Evolutionary conservation across 140 eudicot species (phyloP).

Genomic region (Oenanthe javanica): DNA sequence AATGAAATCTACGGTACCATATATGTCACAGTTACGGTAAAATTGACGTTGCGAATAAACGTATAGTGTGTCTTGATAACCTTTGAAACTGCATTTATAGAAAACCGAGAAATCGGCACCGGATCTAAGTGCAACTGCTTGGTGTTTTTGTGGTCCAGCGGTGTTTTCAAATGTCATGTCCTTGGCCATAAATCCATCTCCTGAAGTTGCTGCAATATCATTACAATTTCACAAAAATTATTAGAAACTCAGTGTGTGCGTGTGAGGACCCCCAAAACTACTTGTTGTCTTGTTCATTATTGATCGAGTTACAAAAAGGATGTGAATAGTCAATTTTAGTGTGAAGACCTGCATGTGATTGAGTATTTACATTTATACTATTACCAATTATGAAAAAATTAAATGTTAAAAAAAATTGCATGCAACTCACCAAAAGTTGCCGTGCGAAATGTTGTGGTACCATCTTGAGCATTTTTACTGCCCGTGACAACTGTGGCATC

Average conservation of each 20-base stretch:
- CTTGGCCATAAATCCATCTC: constrained; percentile 40
- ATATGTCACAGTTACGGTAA: constrained; percentile 44
- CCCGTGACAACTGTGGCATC: constrained; percentile 48
- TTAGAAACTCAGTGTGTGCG: too few relatives aligned
- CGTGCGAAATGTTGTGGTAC: constrained; percentile 57
- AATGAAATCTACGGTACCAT: constrained; percentile 57
- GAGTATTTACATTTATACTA: neutral
- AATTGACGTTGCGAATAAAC: constrained; percentile 51
- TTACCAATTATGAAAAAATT: neutral
- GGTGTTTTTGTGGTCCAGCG: constrained; percentile 63
- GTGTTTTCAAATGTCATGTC: constrained; percentile 63
- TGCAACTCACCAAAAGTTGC: constrained; percentile 66
- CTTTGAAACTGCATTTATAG: constrained; percentile 45
- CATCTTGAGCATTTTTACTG: constrained; percentile 38
- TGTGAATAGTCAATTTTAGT: too few relatives aligned
- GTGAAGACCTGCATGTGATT: neutral
- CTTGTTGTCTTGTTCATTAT: too few relatives aligned
- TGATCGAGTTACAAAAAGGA: too few relatives aligned
- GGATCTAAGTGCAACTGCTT: constrained; percentile 58
- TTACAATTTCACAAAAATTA: too few relatives aligned
- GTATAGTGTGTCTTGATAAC: constrained; percentile 66
- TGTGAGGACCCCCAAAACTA: too few relatives aligned
- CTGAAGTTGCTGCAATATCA: constrained; percentile 34
- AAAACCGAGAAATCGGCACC: constrained; percentile 49
- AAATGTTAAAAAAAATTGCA: neutral